These are phyloP conservation scores for Fragaria nilgerrensis DNA, from an alignment of 306 rosid species.

Conservation along the genomic window DNA sequence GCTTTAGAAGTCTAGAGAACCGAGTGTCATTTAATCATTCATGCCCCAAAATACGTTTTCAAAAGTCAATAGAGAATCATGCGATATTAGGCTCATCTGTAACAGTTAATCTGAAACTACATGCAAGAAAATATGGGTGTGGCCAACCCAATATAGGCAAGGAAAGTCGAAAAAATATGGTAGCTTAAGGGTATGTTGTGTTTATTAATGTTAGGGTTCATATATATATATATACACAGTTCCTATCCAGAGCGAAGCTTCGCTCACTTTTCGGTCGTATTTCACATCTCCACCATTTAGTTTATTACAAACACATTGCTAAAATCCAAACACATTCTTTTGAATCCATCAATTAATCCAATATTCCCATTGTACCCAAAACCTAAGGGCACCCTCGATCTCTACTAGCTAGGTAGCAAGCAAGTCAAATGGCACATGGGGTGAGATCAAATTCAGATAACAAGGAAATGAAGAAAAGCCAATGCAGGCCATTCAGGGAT, in stretches of 20 bases:
- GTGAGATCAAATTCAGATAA: not conserved
- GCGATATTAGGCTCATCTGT: not conserved
- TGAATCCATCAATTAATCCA: not conserved
- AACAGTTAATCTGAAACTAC: too few relatives aligned
- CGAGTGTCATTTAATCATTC: too few relatives aligned
- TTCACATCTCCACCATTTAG: too few relatives aligned
- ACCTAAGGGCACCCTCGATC: not conserved
- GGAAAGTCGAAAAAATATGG: too few relatives aligned
- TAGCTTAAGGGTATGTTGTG: not conserved
- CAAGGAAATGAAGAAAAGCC: not conserved
- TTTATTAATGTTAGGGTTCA: not conserved
- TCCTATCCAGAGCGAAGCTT: too few relatives aligned
- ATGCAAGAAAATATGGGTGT: too few relatives aligned
- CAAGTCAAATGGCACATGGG: not conserved
- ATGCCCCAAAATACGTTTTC: not conserved
- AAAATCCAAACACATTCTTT: not conserved
- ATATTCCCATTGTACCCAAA: not conserved
- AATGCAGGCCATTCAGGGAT: not conserved
- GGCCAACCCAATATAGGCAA: too few relatives aligned
- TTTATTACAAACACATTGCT: too few relatives aligned
- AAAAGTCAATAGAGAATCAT: too few relatives aligned
- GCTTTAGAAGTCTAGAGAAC: not conserved
- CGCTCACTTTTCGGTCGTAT: too few relatives aligned
- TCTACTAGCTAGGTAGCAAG: not conserved
- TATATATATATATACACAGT: not conserved